Evolutionary conservation across 331 rosid species (phyloP).

Genomic region (Quercus phellos): DNA sequence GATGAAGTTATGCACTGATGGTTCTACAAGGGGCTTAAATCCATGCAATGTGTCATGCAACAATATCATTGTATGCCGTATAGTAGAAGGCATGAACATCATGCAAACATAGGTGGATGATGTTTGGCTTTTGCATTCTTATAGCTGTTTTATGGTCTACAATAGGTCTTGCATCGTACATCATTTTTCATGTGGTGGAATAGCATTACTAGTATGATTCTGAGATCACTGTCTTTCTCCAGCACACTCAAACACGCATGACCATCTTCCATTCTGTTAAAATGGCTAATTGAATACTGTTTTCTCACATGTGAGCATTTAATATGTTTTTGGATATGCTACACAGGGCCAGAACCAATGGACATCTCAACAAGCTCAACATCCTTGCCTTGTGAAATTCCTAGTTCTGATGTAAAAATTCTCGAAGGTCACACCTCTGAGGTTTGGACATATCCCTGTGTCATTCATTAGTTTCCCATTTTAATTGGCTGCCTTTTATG

Average conservation of each 20-base stretch:
- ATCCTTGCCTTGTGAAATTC: slow-evolving; percentile 15
- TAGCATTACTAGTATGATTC: neutral
- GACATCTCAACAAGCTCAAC: slow-evolving; percentile 28
- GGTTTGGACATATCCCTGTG: slow-evolving; percentile 21
- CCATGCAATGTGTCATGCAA: neutral
- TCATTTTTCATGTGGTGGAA: neutral
- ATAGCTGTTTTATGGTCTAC: neutral
- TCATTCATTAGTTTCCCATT: neutral
- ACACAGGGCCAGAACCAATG: slow-evolving; percentile 41
- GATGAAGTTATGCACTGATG: no score
- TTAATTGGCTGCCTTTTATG: neutral
- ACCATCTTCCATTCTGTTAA: neutral
- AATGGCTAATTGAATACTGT: neutral
- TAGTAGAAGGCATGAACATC: neutral
- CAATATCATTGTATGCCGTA: neutral
- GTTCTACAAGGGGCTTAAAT: neutral
- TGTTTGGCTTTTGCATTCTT: neutral
- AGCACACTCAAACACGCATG: neutral
- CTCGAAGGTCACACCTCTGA: slow-evolving; percentile 44
- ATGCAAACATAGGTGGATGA: neutral
- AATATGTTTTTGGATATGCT: neutral
- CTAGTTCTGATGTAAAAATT: slow-evolving; percentile 24
- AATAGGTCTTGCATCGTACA: neutral
- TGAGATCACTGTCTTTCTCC: neutral
- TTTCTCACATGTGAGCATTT: neutral